Evolutionary conservation across 805 yeast species (phyloP).

Genomic region (Scheffersomyces coipomensis): DNA sequence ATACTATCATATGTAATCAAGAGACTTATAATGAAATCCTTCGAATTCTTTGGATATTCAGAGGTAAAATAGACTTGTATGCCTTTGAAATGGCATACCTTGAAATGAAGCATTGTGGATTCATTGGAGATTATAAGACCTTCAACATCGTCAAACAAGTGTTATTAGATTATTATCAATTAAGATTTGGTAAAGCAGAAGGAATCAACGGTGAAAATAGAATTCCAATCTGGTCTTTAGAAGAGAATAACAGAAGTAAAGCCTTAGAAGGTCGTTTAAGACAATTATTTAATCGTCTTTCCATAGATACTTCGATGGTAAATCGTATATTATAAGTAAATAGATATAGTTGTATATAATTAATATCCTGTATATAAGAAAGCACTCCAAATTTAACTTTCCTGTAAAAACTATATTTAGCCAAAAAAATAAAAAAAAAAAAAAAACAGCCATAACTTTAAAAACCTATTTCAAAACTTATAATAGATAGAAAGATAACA

Average conservation of each 20-base stretch:
- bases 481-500: background rate
- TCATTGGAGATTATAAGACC: constrained; percentile 34
- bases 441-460: too few species aligned
- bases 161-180: constrained; percentile 29
- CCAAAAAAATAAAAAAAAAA: too few species aligned
- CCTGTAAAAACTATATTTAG: too few species aligned
- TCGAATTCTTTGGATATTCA: constrained; percentile 34
- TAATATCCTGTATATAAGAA: too few species aligned
- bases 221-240: constrained; percentile 35
- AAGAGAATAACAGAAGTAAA: constrained; percentile 31
- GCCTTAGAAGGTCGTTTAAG: constrained; percentile 18
- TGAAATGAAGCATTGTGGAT: constrained; percentile 44
- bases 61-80: constrained; percentile 34
- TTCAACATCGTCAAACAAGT: constrained; percentile 34
- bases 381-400: too few species aligned
- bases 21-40: constrained; percentile 40
- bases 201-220: constrained; percentile 16
- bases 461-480: background rate
- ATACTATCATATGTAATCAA: constrained; percentile 37
- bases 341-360: too few species aligned
- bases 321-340: background rate
- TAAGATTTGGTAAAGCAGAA: constrained; percentile 8
- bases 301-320: background rate
- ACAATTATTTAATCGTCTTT: background rate
- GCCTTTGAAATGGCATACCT: constrained; percentile 30